Evolutionary conservation across 345 rosid species (phyloP).

Genomic region (Boechera stricta): DNA sequence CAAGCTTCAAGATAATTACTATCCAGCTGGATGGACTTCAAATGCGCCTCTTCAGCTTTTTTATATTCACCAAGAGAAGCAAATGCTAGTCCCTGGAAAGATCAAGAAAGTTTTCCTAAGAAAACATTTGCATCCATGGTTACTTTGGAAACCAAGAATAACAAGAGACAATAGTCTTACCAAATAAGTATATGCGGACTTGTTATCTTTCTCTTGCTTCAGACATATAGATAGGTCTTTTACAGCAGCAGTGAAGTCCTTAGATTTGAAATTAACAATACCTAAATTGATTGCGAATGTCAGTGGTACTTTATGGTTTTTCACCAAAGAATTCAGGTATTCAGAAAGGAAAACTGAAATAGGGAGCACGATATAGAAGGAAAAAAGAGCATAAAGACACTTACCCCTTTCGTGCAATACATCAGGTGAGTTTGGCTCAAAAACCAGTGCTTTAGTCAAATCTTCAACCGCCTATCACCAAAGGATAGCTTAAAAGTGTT

Average conservation of each 20-base stretch:
- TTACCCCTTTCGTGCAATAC: conserved; percentile 95
- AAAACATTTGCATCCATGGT: conserved; percentile 11
- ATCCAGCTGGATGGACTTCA: conserved; percentile 86
- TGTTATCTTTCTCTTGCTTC: conserved; percentile 80
- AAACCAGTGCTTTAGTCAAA: conserved; percentile 86
- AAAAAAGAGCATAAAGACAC: conserved; percentile 30
- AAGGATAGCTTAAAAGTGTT: conserved; percentile 33
- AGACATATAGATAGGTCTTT: conserved; percentile 83
- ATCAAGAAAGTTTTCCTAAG: conserved; percentile 33
- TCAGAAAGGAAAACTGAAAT: conserved; percentile 25
- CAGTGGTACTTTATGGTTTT: conserved; percentile 12
- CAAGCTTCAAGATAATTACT: conserved; percentile 79
- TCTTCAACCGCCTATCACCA: conserved; percentile 84
- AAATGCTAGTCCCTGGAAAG: conserved; percentile 73
- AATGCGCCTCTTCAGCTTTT: conserved; percentile 87
- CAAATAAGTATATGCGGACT: conserved; percentile 91
- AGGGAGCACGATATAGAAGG: conserved; percentile 10
- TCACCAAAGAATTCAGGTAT: conserved; percentile 6
- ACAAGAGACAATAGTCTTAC: conserved; percentile 52
- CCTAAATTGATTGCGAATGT: conserved; percentile 63
- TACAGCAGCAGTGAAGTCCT: conserved; percentile 87
- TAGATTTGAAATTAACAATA: conserved; percentile 88
- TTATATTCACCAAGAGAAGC: conserved; percentile 78
- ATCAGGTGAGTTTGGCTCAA: conserved; percentile 87
- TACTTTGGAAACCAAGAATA: conserved; percentile 26